phyloP scores from a whole-genome alignment of 148 eudicot species.

The Rhododendron williamsianum region DNA sequence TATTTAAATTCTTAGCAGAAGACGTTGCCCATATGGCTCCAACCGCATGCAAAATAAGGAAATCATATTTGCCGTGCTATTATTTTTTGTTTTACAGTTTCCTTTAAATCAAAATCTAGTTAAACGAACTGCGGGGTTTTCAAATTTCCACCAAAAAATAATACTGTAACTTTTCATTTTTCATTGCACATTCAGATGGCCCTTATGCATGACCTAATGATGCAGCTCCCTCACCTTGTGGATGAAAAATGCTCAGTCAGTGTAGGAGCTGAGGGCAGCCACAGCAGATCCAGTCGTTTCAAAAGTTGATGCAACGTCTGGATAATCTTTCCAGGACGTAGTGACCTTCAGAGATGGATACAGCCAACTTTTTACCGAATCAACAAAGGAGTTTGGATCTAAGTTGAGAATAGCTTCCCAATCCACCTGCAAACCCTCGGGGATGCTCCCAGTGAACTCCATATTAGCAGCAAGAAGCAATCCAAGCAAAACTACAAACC shows the following conservation, averaged over 20 bases:
- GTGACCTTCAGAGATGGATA: conserved; percentile 73
- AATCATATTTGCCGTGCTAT: neutral
- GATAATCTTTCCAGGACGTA: conserved; percentile 84
- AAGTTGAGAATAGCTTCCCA: conserved; percentile 86
- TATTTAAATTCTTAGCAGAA: neutral
- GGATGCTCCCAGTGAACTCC: conserved; percentile 95
- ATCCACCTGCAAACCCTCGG: conserved; percentile 80
- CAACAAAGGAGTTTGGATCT: conserved; percentile 59
- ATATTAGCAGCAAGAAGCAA: conserved; percentile 90
- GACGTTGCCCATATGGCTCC: neutral
- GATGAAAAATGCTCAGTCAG: conserved; percentile 28
- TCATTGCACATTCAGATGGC: neutral
- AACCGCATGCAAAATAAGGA: neutral
- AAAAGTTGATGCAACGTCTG: conserved; percentile 81
- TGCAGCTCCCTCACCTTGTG: conserved; percentile 14
- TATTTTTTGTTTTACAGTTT: neutral
- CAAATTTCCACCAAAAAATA: neutral
- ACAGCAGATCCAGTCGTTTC: conserved; percentile 85
- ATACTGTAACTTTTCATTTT: neutral
- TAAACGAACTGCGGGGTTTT: neutral
- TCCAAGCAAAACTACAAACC: conserved; percentile 82
- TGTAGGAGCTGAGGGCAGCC: conserved; percentile 86
- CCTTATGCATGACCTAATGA: neutral
- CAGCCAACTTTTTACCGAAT: conserved; percentile 80
- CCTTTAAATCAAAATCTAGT: neutral